Evolutionary conservation across 208 protist genomes (phyloP).

Genomic region (Leishmania lainsoni): DNA sequence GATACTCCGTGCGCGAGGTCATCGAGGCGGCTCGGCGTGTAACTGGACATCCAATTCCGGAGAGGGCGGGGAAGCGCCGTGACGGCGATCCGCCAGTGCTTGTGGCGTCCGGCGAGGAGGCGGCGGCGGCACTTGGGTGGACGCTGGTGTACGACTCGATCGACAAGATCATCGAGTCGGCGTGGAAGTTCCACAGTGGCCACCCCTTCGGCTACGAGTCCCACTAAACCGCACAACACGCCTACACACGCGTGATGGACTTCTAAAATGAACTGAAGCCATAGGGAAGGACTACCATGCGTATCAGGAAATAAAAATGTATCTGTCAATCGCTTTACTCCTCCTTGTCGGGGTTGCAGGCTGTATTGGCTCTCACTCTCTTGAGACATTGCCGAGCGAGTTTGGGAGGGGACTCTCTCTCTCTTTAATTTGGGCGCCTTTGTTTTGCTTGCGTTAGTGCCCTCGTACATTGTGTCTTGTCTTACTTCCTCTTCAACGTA

Average conservation of each 20-base stretch:
- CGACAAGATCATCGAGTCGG: conserved; percentile 77
- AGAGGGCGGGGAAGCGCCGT: conserved; percentile 67
- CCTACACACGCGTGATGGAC: neutral
- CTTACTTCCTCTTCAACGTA: neutral
- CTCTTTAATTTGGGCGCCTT: neutral
- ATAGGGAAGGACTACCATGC: neutral
- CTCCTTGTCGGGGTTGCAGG: neutral
- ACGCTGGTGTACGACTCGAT: conserved; percentile 74
- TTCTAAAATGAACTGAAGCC: neutral
- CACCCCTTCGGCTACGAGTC: conserved; percentile 59
- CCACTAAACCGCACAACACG: neutral
- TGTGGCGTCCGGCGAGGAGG: conserved; percentile 69
- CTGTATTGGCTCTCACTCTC: neutral
- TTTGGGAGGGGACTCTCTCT: neutral
- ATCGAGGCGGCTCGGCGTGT: conserved; percentile 91
- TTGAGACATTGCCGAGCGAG: neutral
- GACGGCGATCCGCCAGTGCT: conserved; percentile 76
- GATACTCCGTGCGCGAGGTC: conserved; percentile 96
- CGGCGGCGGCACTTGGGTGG: conserved; percentile 73
- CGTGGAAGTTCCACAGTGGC: conserved; percentile 76
- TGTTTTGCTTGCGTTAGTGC: neutral
- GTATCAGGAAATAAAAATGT: neutral
- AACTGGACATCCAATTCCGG: conserved; percentile 89
- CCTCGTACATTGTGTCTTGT: neutral
- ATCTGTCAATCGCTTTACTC: neutral